phyloP scores from a whole-genome alignment of 257 asterid genomes.

The Verbena officinalis region DNA sequence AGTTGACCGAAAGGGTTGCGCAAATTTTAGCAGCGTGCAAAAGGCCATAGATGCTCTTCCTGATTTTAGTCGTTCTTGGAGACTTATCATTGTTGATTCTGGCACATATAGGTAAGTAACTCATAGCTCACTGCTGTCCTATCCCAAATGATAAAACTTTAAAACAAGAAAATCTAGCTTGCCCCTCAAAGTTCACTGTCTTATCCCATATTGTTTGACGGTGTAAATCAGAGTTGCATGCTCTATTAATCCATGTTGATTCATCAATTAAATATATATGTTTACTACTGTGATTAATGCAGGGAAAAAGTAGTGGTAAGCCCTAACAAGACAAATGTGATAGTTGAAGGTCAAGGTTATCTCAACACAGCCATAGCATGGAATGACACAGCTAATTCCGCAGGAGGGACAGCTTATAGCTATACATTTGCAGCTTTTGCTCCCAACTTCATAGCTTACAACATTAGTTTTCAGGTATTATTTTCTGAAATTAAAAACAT shows the following conservation, averaged over 20 bases:
- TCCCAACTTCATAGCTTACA: constrained; percentile 68
- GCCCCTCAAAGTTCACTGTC: no score
- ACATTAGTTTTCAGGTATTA: constrained; percentile 78
- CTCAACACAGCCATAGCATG: constrained; percentile 62
- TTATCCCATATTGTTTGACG: no score
- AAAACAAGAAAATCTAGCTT: no score
- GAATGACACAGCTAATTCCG: constrained; percentile 88
- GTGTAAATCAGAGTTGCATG: no score
- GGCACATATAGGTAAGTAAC: constrained; percentile 68
- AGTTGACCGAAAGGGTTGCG: constrained; percentile 68
- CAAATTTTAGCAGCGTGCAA: constrained; percentile 72
- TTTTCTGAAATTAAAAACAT: no score
- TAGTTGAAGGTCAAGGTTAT: constrained; percentile 78
- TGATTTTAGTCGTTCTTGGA: constrained; percentile 47
- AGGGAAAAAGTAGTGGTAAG: constrained; percentile 75
- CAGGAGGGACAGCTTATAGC: constrained; percentile 68
- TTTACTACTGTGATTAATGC: neutral
- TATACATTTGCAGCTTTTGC: constrained; percentile 55
- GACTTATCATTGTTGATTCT: constrained; percentile 58
- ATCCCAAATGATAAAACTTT: no score
- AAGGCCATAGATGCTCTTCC: constrained; percentile 74
- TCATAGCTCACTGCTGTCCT: no score
- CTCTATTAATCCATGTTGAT: no score
- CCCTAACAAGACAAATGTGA: constrained; percentile 61
- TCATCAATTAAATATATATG: no score